A percentile compares a stretch with the other conserved stretches of the same genome.
phyloP scores from a whole-genome alignment of 768 basidiomycete genomes.

The Lactarius hatsudake region DNA sequence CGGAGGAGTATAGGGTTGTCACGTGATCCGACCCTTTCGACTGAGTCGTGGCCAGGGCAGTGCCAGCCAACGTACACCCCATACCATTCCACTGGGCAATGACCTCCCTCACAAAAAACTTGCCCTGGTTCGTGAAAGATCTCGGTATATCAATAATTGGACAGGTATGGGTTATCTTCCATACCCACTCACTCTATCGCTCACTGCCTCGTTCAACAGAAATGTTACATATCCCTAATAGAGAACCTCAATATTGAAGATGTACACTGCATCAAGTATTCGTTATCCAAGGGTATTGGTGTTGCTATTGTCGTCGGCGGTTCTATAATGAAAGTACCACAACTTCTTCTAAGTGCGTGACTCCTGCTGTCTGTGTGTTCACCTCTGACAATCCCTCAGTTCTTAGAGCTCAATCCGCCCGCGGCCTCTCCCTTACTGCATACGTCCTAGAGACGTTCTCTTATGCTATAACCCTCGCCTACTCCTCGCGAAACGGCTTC shows the following conservation, averaged over 20 bases:
- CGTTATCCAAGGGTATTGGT: slow-evolving; percentile 89
- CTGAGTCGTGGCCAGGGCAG: background rate
- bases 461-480: slow-evolving; percentile 86
- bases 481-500: slow-evolving; percentile 80
- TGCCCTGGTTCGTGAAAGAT: slow-evolving; percentile 84
- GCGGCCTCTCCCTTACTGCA: slow-evolving; percentile 82
- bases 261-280: slow-evolving; percentile 83
- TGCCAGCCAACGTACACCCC: background rate
- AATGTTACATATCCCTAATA: slow-evolving; percentile 88
- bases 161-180: slow-evolving; percentile 47
- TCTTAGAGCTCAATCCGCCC: slow-evolving; percentile 67
- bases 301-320: slow-evolving; percentile 91
- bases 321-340: slow-evolving; percentile 94
- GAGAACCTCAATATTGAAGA: slow-evolving; percentile 79
- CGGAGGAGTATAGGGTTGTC: background rate
- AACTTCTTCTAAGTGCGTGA: slow-evolving; percentile 78
- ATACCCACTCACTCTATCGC: slow-evolving; percentile 14
- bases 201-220: slow-evolving; percentile 41
- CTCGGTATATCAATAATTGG: slow-evolving; percentile 81
- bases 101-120: slow-evolving; percentile 74
- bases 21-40: slow-evolving; percentile 3
- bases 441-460: slow-evolving; percentile 89
- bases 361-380: background rate
- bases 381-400: slow-evolving; percentile 44
- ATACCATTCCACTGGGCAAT: slow-evolving; percentile 37